Evolutionary conservation across 177 flowering plant genomes (phyloP), one percentile per base, ranked within the genome.

Genomic region (Vitis hybrid): DNA sequence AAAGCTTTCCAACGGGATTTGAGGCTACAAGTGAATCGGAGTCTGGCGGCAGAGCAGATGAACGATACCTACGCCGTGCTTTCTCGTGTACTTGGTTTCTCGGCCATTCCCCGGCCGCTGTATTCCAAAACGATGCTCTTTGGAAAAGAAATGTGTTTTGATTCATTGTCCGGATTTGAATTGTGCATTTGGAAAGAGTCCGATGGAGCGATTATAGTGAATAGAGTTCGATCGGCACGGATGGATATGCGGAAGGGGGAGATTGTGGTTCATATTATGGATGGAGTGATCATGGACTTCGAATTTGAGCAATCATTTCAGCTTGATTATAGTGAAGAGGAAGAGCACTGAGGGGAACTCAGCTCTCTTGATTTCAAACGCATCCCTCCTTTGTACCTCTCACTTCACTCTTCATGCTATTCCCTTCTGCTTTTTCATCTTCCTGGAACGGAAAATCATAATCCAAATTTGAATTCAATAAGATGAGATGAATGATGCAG

Each of bases 201-300:
- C 2, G 78, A 78, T 75, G 91, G 86, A 40, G 65, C 19, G 71
- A 56, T 92, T 21, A 74, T 87, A 1, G 94, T 88, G 40, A 91
- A 91, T 66, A 69, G 86, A 55, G 80, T 92, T 17, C 69, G 68
- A 52, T 81, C 96, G 2, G 72, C 80, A 52, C 52, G 6, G 40
- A 83, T 86, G 35, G 93, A 85, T 82, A 11, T 88, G 14, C 79
- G 69, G 71, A 82, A 62, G 76, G 78, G 84, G 61, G 83, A 86
- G 78, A 70, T 81, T 6, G 78, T 91, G 63, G 80, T 91, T 18
- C 94, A 94, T 83, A 51, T 91, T 0, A 94, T 94, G 90, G 79
- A 87, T 82, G 97, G 98, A 27, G 94, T 84, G 6, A 78, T 94
- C 51, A 91, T 92, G 98, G 98, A 94, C 80, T 79, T 93, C 27